Conservation (phyloP, 495 filamentous ascomycete genomes). For the Choiromyces venosus region DNA sequence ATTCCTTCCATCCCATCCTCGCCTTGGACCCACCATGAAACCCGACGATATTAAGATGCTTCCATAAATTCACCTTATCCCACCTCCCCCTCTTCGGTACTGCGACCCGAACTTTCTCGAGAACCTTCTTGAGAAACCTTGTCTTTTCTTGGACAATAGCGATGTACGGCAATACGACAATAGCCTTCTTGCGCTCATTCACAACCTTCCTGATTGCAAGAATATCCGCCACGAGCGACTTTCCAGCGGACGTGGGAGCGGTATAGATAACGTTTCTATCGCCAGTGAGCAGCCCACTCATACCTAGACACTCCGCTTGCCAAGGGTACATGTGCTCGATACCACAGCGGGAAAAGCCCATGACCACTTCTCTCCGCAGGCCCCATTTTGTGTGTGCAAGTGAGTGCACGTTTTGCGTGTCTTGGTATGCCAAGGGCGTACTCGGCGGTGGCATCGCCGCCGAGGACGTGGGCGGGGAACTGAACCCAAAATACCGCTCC, state of each 20-base stretch:
- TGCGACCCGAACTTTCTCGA: conserved; percentile 56
- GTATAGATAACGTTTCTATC: conserved; percentile 71
- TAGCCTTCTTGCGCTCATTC: conserved; percentile 61
- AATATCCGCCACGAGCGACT: conserved; percentile 57
- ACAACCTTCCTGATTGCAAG: conserved; percentile 69
- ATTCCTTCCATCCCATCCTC: conserved; percentile 63
- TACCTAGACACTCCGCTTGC: conserved; percentile 73
- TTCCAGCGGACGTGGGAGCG: conserved; percentile 78
- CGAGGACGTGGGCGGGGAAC: not conserved
- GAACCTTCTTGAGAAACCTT: conserved; percentile 65
- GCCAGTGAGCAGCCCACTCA: conserved; percentile 61
- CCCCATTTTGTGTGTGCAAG: conserved; percentile 58
- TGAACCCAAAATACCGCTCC: conserved; percentile 4
- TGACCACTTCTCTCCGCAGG: conserved; percentile 55
- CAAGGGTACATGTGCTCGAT: conserved; percentile 70
- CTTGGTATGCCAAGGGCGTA: conserved; percentile 1
- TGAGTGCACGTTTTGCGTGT: conserved; percentile 13
- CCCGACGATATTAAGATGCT: conserved; percentile 59
- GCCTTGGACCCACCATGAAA: conserved; percentile 69
- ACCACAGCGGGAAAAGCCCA: conserved; percentile 60
- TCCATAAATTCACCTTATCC: conserved; percentile 45
- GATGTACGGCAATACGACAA: conserved; percentile 76
- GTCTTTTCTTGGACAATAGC: conserved; percentile 79
- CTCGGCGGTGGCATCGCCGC: not conserved
- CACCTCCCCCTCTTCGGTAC: conserved; percentile 40